Percentiles rank a stretch among this genome's conserved stretches.
Conservation (phyloP, 768 basidiomycete species). For the Lentinula raphanica region DNA sequence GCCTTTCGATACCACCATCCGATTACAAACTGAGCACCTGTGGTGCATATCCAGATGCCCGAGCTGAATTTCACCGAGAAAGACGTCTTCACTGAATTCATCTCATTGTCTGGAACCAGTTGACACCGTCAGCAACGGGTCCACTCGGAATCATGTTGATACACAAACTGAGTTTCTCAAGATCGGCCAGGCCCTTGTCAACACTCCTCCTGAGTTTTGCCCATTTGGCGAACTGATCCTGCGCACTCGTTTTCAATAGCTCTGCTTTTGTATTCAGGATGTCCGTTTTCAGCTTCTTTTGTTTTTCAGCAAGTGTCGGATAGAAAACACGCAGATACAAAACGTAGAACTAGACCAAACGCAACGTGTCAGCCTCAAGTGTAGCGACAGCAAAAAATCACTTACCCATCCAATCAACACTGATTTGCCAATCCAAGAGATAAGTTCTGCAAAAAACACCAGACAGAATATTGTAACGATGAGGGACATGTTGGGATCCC, state of each 20-base stretch:
- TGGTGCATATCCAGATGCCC: constrained; percentile 78
- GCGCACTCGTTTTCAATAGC: constrained; percentile 84
- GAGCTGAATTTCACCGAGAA: constrained; percentile 72
- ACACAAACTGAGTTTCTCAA: constrained; percentile 85
- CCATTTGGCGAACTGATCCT: constrained; percentile 99
- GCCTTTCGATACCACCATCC: constrained; percentile 89
- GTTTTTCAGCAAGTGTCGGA: constrained; percentile 46
- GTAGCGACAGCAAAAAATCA: constrained; percentile 15
- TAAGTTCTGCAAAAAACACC: constrained; percentile 76
- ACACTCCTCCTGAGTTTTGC: constrained; percentile 86
- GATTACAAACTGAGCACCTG: constrained; percentile 75
- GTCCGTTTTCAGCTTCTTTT: constrained; percentile 72
- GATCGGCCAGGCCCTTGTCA: constrained; percentile 86
- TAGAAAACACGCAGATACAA: constrained; percentile 66
- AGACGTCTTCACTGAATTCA: constrained; percentile 50
- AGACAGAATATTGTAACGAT: constrained; percentile 77
- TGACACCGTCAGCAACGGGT: not conserved
- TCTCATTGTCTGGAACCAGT: constrained; percentile 53
- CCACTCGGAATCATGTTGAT: not conserved
- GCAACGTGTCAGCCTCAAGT: not conserved
- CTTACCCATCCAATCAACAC: constrained; percentile 78
- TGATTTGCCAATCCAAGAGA: constrained; percentile 85
- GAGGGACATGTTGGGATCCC: constrained; percentile 56
- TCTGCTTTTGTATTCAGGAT: constrained; percentile 80
- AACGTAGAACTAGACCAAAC: constrained; percentile 73